A percentile compares a stretch with the other conserved stretches of the same genome.
phyloP scores from a whole-genome alignment of 2,329 filamentous ascomycete species.

The Hymenoscyphus linearis region DNA sequence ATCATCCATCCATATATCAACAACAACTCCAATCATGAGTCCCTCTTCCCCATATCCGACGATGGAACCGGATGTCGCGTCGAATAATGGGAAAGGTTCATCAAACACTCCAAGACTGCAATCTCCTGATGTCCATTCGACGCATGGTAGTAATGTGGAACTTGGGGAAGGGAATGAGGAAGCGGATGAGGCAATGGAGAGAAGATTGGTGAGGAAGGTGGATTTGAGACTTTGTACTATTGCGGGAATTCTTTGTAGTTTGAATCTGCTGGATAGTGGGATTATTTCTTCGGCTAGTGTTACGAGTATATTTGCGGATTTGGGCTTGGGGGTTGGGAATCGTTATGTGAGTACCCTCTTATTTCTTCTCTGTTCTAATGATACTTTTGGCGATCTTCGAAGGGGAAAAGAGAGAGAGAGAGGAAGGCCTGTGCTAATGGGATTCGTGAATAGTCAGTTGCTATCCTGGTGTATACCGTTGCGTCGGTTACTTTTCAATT shows the following conservation, averaged over 20 bases:
- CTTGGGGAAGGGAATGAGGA: neutral
- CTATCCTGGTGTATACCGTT: conserved; percentile 70
- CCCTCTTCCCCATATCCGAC: too few relatives aligned
- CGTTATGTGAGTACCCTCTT: conserved; percentile 43
- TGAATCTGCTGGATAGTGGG: conserved; percentile 65
- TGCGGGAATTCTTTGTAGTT: conserved; percentile 62
- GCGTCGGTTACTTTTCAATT: conserved; percentile 63
- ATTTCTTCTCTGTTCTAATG: neutral
- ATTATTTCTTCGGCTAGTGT: conserved; percentile 66
- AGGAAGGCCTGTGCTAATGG: neutral
- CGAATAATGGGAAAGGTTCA: too few relatives aligned
- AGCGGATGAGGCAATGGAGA: conserved; percentile 33
- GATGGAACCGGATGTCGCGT: too few relatives aligned
- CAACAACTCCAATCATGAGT: too few relatives aligned
- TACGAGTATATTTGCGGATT: conserved; percentile 59
- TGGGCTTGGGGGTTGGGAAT: conserved; percentile 55
- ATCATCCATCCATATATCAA: too few relatives aligned
- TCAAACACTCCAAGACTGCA: too few relatives aligned
- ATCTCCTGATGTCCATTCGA: too few relatives aligned
- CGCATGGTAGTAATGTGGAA: too few relatives aligned
- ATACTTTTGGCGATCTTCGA: neutral
- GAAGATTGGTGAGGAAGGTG: conserved; percentile 53
- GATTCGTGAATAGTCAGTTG: conserved; percentile 43
- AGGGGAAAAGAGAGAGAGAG: neutral
- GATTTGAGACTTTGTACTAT: conserved; percentile 66